phyloP scores from a whole-genome alignment of 2,329 filamentous ascomycete genomes.

The Leptographium flavum region DNA sequence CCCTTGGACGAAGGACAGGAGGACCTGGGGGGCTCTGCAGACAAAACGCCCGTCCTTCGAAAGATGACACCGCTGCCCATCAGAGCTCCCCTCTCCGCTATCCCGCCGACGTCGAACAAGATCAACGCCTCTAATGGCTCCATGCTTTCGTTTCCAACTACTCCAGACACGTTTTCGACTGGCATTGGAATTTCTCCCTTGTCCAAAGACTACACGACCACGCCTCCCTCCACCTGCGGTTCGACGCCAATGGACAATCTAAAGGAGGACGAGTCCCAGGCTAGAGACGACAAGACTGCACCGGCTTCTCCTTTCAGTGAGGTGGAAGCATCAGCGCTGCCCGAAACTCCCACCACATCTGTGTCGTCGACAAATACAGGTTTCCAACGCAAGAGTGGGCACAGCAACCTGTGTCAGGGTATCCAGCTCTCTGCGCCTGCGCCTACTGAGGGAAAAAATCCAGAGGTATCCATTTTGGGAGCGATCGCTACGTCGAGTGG shows the following conservation, averaged over 20 bases:
- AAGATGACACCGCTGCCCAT: neutral
- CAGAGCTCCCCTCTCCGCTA: neutral
- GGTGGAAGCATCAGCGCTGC: conserved; percentile 10
- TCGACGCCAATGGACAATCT: neutral
- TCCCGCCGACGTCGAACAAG: neutral
- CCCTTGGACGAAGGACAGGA: too few species aligned
- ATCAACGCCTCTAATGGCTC: neutral
- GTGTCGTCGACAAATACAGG: conserved; percentile 18
- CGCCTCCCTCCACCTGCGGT: conserved; percentile 2
- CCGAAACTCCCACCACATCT: conserved; percentile 25
- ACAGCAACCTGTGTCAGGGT: neutral
- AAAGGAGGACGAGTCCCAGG: neutral
- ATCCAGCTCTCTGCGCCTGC: neutral
- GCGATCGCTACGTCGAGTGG: neutral
- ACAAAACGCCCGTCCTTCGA: neutral
- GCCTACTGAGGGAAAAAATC: too few species aligned
- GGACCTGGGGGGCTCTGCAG: neutral
- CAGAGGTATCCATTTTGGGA: neutral
- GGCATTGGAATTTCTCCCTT: conserved; percentile 10
- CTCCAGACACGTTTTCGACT: neutral
- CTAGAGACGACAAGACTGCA: neutral
- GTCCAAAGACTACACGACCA: neutral
- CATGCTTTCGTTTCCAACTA: conserved; percentile 9
- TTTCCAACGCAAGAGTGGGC: neutral
- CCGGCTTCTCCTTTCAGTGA: neutral